Percentiles rank a stretch among this genome's conserved stretches.
Conservation (phyloP, 768 basidiomycete species). For the Suillus clintonianus region DNA sequence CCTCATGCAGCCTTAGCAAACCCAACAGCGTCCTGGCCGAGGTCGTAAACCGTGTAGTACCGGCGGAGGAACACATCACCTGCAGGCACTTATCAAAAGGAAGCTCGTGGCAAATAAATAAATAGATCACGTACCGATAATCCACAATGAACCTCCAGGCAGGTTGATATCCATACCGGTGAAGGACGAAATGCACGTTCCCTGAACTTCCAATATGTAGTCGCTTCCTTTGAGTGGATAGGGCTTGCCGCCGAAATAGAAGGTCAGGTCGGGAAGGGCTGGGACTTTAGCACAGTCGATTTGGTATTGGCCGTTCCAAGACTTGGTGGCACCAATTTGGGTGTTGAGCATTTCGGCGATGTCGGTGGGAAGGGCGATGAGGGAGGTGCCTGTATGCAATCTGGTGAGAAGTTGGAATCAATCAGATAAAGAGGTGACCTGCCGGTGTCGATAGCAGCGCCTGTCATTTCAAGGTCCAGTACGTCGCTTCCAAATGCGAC, state of each 20-base stretch:
- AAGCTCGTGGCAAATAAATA: conserved; percentile 1
- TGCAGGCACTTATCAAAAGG: conserved; percentile 23
- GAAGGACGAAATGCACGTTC: conserved; percentile 94
- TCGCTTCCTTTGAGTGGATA: conserved; percentile 82
- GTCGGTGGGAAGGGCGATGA: conserved; percentile 92
- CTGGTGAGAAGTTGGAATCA: conserved; percentile 6
- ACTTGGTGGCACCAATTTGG: conserved; percentile 90
- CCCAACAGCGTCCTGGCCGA: conserved; percentile 77
- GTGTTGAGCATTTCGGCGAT: conserved; percentile 97
- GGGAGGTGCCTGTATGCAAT: conserved; percentile 68
- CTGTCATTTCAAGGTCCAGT: conserved; percentile 90
- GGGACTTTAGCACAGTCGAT: conserved; percentile 87
- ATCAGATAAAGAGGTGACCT: conserved; percentile 12
- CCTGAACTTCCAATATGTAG: conserved; percentile 88
- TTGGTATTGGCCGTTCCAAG: conserved; percentile 95
- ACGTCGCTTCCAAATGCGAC: conserved; percentile 83
- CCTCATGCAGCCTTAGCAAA: conserved; percentile 59
- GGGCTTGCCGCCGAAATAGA: conserved; percentile 79
- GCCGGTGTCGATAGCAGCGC: conserved; percentile 92
- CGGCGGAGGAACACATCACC: conserved; percentile 92
- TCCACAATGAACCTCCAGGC: conserved; percentile 82
- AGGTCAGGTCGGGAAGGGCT: conserved; percentile 78
- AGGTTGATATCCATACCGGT: conserved; percentile 88
- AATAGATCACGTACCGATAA: conserved; percentile 61
- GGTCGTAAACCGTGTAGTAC: conserved; percentile 90